These are phyloP conservation scores for Chlamydomonas eustigma DNA, from an alignment of 139 green algal species.

Conservation along the genomic window DNA sequence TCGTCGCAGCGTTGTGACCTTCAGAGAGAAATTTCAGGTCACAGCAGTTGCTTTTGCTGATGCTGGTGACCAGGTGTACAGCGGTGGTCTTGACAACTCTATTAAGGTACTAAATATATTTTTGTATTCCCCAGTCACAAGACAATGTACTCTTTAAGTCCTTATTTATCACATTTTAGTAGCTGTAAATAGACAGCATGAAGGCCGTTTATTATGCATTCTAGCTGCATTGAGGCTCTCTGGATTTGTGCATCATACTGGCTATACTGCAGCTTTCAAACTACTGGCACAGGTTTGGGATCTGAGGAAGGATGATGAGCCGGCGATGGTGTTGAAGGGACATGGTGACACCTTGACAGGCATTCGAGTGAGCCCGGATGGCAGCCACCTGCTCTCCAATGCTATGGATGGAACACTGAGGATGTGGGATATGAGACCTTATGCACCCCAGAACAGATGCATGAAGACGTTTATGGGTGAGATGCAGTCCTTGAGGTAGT, in stretches of 20 bases:
- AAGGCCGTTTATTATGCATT: too few relatives aligned
- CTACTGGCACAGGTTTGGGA: constrained; percentile 64
- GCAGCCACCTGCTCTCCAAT: constrained; percentile 88
- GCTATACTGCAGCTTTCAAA: constrained; percentile 4
- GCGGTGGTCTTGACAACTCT: constrained; percentile 81
- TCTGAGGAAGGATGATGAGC: constrained; percentile 64
- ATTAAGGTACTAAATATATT: constrained; percentile 61
- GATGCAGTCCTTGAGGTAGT: too few relatives aligned
- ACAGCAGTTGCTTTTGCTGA: constrained; percentile 74
- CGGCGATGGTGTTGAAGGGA: constrained; percentile 59
- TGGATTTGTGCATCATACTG: neutral
- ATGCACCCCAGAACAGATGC: constrained; percentile 83
- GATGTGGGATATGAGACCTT: constrained; percentile 76
- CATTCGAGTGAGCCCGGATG: constrained; percentile 76
- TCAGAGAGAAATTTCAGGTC: constrained; percentile 75
- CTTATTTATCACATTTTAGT: too few relatives aligned
- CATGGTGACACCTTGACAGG: constrained; percentile 82
- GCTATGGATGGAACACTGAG: constrained; percentile 94
- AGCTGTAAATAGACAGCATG: too few relatives aligned
- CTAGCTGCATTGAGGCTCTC: too few relatives aligned
- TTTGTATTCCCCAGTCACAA: too few relatives aligned
- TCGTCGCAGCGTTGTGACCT: constrained; percentile 66
- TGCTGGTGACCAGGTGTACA: constrained; percentile 84
- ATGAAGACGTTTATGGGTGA: constrained; percentile 47
- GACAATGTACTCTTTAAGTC: too few relatives aligned